Conservation (phyloP, 768 basidiomycete genomes). For the Russula ochroleuca region DNA sequence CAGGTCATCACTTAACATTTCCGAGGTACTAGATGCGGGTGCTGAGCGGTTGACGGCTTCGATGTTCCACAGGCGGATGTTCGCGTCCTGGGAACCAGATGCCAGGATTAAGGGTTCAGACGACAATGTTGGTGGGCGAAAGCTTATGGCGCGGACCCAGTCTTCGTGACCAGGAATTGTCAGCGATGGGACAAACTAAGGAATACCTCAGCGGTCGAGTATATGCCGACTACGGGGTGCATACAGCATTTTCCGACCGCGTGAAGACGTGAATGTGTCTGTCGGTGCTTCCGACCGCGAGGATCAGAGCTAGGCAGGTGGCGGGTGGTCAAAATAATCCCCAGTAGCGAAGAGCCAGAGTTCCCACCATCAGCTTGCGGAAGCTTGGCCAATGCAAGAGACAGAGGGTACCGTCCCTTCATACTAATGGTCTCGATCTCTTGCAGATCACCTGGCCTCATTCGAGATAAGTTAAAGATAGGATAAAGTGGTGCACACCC, state of each 20-base stretch:
- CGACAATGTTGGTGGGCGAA: slow-evolving; percentile 40
- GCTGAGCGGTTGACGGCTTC: slow-evolving; percentile 42
- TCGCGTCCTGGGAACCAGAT: slow-evolving; percentile 93
- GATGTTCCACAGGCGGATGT: slow-evolving; percentile 90
- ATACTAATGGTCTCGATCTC: slow-evolving; percentile 59
- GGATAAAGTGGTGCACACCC: slow-evolving; percentile 32
- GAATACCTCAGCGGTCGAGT: slow-evolving; percentile 9
- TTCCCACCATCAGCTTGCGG: slow-evolving; percentile 62
- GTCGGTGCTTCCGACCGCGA: slow-evolving; percentile 86
- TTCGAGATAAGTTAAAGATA: background rate
- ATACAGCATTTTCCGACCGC: slow-evolving; percentile 53
- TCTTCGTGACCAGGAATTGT: slow-evolving; percentile 85
- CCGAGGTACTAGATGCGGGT: slow-evolving; percentile 21
- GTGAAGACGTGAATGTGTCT: slow-evolving; percentile 74
- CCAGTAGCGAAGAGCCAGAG: background rate
- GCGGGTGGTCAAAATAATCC: background rate
- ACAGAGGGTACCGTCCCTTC: slow-evolving; percentile 69
- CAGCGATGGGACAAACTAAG: slow-evolving; percentile 57
- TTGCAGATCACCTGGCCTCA: slow-evolving; percentile 18
- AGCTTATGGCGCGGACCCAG: slow-evolving; percentile 84
- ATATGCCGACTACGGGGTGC: slow-evolving; percentile 27
- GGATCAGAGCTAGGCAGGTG: slow-evolving; percentile 46
- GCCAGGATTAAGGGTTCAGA: slow-evolving; percentile 66
- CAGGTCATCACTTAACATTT: slow-evolving; percentile 59
- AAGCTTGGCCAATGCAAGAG: slow-evolving; percentile 57